phyloP scores from a whole-genome alignment of 805 yeast species.

The Nakazawaea ernobii region DNA sequence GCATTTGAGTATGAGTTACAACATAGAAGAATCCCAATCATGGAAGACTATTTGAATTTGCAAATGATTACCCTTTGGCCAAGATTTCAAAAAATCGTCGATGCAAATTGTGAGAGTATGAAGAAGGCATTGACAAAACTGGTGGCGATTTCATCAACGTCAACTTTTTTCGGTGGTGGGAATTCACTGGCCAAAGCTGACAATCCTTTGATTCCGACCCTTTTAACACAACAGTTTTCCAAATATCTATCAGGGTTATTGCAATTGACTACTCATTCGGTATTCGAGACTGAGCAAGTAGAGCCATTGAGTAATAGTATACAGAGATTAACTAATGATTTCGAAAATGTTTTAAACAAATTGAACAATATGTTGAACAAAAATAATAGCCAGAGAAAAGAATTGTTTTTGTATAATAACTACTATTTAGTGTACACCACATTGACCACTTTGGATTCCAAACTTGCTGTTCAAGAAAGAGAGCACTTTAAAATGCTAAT shows the following conservation, averaged over 20 bases:
- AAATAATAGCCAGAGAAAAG: constrained; percentile 43
- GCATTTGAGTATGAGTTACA: constrained; percentile 60
- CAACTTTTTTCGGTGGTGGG: constrained; percentile 21
- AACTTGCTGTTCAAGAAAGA: constrained; percentile 34
- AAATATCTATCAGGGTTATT: constrained; percentile 66
- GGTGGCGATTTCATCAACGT: constrained; percentile 36
- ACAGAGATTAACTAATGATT: constrained; percentile 67
- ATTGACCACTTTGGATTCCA: constrained; percentile 34
- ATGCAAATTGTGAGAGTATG: constrained; percentile 68
- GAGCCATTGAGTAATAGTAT: constrained; percentile 77
- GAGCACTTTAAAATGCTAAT: constrained; percentile 39
- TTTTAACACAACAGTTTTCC: constrained; percentile 75
- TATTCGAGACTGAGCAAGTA: constrained; percentile 28
- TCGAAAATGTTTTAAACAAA: constrained; percentile 72
- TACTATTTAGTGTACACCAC: constrained; percentile 59
- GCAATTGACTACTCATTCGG: constrained; percentile 36
- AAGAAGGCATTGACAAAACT: constrained; percentile 38
- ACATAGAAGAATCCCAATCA: constrained; percentile 61
- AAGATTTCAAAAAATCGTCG: constrained; percentile 68
- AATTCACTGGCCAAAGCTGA: constrained; percentile 16
- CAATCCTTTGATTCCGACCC: constrained; percentile 43
- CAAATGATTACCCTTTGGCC: constrained; percentile 80
- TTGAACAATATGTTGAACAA: constrained; percentile 40
- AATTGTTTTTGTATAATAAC: constrained; percentile 69
- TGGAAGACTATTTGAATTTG: constrained; percentile 64